Evolutionary conservation across 768 basidiomycete genomes (phyloP).

Genomic region (Pulveroboletus sp.): DNA sequence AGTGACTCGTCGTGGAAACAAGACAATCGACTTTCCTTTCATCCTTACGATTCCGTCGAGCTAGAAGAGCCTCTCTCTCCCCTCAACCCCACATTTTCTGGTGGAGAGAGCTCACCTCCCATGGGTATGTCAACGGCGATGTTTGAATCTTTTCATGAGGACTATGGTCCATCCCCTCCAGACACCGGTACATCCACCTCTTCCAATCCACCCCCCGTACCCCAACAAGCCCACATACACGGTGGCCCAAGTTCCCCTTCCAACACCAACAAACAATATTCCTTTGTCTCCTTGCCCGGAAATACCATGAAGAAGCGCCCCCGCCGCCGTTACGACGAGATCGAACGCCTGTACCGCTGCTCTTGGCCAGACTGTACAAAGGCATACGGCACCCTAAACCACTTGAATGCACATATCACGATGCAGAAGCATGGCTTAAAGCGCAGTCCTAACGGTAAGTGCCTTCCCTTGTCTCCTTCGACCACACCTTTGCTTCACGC

Average conservation of each 20-base stretch:
- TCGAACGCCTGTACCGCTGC: conserved; percentile 89
- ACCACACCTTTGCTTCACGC: neutral
- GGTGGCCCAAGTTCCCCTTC: conserved; percentile 30
- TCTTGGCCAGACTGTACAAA: conserved; percentile 75
- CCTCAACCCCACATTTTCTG: conserved; percentile 49
- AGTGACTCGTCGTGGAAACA: conserved; percentile 32
- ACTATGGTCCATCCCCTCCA: conserved; percentile 59
- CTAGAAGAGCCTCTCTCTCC: conserved; percentile 52
- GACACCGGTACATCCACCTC: conserved; percentile 59
- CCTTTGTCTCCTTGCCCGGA: conserved; percentile 76
- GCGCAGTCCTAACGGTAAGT: conserved; percentile 82
- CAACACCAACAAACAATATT: conserved; percentile 66
- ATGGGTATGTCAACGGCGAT: conserved; percentile 30
- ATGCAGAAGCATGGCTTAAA: conserved; percentile 96
- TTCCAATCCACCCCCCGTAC: conserved; percentile 36
- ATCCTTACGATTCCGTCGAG: conserved; percentile 32
- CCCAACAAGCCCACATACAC: conserved; percentile 18
- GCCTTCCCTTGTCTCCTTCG: neutral
- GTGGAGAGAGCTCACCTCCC: conserved; percentile 34
- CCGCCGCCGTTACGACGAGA: conserved; percentile 88
- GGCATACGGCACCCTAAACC: conserved; percentile 91
- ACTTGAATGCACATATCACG: conserved; percentile 96
- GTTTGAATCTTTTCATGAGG: conserved; percentile 44
- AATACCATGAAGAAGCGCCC: conserved; percentile 81
- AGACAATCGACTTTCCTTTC: conserved; percentile 28